phyloP scores from a whole-genome alignment of 2,329 filamentous ascomycete genomes.

The Colletotrichum siamense region DNA sequence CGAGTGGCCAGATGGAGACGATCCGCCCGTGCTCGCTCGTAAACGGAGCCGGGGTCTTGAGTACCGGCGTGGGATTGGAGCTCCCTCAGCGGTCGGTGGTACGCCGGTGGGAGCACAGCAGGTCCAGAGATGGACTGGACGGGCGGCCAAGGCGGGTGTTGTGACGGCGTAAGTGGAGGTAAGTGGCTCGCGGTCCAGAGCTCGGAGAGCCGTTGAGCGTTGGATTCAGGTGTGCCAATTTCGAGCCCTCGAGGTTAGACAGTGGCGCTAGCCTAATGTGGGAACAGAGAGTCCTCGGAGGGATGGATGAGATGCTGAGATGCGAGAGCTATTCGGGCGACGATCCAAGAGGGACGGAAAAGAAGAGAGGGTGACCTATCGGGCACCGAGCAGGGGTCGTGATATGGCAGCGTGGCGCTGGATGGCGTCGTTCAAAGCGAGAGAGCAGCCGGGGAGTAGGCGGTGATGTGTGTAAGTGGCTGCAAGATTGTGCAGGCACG shows the following conservation, averaged over 20 bases:
- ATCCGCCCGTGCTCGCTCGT: slow-evolving; percentile 9
- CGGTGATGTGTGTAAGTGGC: neutral
- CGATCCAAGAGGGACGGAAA: neutral
- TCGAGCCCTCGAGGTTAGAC: neutral
- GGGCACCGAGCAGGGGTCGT: neutral
- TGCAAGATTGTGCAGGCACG: neutral
- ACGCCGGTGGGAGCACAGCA: neutral
- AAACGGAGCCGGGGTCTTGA: neutral
- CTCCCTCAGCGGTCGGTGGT: neutral
- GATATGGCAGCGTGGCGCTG: neutral
- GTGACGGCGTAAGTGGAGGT: slow-evolving; percentile 10
- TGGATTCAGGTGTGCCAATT: slow-evolving; percentile 16
- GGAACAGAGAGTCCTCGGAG: neutral
- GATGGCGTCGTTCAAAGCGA: neutral
- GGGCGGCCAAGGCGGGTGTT: slow-evolving; percentile 1
- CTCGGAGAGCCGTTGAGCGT: neutral
- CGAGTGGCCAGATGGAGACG: neutral
- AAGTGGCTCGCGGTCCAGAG: neutral
- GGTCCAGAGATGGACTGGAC: neutral
- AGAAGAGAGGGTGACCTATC: neutral
- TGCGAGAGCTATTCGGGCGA: neutral
- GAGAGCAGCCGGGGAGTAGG: neutral
- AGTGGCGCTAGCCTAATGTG: neutral
- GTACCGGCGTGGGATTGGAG: neutral
- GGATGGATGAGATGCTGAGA: neutral